Percentiles rank a stretch among this genome's conserved stretches.
Evolutionary conservation across 1,284 basidiomycete genomes (phyloP).

Genomic region (Puccinia coronata): DNA sequence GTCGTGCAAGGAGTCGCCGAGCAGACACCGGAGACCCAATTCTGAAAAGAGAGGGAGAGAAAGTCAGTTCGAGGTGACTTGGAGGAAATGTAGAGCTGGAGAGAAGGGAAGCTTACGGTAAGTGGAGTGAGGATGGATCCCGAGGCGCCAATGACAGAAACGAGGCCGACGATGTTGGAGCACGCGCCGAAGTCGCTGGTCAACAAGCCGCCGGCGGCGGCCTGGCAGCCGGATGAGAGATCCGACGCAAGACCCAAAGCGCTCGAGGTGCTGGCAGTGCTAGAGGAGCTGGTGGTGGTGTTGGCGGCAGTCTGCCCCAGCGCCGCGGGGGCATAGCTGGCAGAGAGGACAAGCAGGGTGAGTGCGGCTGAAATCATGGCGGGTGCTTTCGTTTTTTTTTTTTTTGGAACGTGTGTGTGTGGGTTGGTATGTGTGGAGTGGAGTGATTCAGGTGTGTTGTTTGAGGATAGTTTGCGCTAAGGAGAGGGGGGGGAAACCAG

Average conservation of each 20-base stretch:
- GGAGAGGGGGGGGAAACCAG: too few relatives aligned
- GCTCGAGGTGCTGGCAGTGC: too few relatives aligned
- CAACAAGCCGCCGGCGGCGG: constrained; percentile 19
- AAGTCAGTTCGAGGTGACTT: not conserved
- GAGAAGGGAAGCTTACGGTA: not conserved
- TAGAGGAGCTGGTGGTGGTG: too few relatives aligned
- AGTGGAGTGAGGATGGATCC: constrained; percentile 24
- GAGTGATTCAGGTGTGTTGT: too few relatives aligned
- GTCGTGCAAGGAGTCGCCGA: not conserved
- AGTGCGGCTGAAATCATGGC: too few relatives aligned
- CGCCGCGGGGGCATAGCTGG: too few relatives aligned
- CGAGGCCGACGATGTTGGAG: constrained; percentile 38
- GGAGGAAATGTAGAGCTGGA: not conserved
- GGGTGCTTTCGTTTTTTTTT: too few relatives aligned
- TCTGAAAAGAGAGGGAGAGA: not conserved
- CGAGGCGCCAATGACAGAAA: constrained; percentile 16
- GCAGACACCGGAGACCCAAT: constrained; percentile 33
- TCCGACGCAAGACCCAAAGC: not conserved
- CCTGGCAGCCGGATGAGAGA: constrained; percentile 26
- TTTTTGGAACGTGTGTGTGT: too few relatives aligned
- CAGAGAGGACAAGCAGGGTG: not conserved
- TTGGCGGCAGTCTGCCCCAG: too few relatives aligned
- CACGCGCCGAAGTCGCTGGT: constrained; percentile 35
- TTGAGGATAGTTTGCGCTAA: too few relatives aligned
- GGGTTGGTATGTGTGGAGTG: too few relatives aligned